Percentiles rank a stretch among this genome's conserved stretches.
phyloP scores from a whole-genome alignment of 176 grass and related monocot genomes.

The Pharus latifolius region DNA sequence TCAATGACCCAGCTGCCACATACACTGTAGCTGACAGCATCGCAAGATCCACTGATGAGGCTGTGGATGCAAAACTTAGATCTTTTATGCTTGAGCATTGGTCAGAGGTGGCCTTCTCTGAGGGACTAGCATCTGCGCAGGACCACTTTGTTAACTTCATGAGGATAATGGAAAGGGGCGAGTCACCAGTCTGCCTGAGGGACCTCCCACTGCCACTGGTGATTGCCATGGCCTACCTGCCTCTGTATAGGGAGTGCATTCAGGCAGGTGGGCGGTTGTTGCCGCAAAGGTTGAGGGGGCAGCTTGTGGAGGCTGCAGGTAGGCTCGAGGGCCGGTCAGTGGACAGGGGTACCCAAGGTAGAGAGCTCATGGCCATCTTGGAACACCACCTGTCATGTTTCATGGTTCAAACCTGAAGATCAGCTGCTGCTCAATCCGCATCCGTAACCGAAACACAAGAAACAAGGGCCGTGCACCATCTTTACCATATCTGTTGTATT shows the following conservation, averaged over 20 bases:
- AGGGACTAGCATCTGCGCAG: conserved; percentile 34
- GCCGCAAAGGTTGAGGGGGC: conserved; percentile 86
- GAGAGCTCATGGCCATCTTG: conserved; percentile 77
- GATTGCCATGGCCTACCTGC: conserved; percentile 79
- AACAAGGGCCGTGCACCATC: conserved; percentile 25
- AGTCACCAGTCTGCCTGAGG: conserved; percentile 42
- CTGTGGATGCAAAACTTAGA: conserved; percentile 51
- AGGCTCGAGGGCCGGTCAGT: conserved; percentile 46
- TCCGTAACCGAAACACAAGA: not conserved
- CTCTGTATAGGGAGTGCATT: conserved; percentile 72
- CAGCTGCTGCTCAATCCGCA: not conserved
- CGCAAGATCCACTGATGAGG: conserved; percentile 49
- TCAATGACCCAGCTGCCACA: conserved; percentile 59
- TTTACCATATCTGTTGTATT: conserved; percentile 1
- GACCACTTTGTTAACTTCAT: conserved; percentile 69
- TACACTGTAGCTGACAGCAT: conserved; percentile 87
- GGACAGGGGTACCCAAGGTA: conserved; percentile 44
- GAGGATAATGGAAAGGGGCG: conserved; percentile 67
- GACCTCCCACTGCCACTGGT: conserved; percentile 59
- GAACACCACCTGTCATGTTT: conserved; percentile 68
- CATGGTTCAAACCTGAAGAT: conserved; percentile 34
- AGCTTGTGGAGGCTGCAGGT: conserved; percentile 75
- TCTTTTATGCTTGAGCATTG: conserved; percentile 73
- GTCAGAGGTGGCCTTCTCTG: conserved; percentile 63
- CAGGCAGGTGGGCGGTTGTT: conserved; percentile 44